Percentiles rank a stretch among this genome's conserved stretches.
phyloP scores from a whole-genome alignment of 2,329 filamentous ascomycete species.

The Fusarium sp. region DNA sequence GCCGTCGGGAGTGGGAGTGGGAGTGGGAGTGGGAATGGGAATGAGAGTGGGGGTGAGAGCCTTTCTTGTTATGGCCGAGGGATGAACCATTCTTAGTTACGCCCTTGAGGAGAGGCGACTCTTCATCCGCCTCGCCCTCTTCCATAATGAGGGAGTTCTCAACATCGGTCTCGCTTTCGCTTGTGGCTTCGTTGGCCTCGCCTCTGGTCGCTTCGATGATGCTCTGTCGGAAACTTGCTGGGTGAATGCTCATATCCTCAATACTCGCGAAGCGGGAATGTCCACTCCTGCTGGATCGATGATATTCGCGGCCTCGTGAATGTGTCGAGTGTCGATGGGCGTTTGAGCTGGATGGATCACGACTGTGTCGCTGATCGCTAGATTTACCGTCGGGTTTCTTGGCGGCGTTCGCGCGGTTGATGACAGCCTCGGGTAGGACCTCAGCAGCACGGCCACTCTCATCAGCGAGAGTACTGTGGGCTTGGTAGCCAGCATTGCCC shows the following conservation, averaged over 20 bases:
- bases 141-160: conserved; percentile 61
- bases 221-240: conserved; percentile 90
- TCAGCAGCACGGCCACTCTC: conserved; percentile 73
- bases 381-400: conserved; percentile 55
- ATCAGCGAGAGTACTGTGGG: conserved; percentile 64
- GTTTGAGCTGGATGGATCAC: conserved; percentile 50
- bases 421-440: conserved; percentile 73
- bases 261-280: conserved; percentile 75
- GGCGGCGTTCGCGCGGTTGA: conserved; percentile 63
- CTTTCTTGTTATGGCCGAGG: conserved; percentile 42
- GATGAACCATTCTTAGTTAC: conserved; percentile 53
- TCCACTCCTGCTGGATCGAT: conserved; percentile 65
- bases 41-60: conserved; percentile 40
- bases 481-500: conserved; percentile 62
- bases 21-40: conserved; percentile 39
- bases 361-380: conserved; percentile 49
- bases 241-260: conserved; percentile 86
- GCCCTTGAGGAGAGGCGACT: conserved; percentile 64
- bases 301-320: conserved; percentile 61
- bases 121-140: conserved; percentile 61
- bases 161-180: conserved; percentile 69
- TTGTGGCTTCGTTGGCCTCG: conserved; percentile 63
- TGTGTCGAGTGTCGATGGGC: conserved; percentile 52
- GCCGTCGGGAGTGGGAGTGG: conserved; percentile 48
- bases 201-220: conserved; percentile 88